A percentile compares a stretch with the other conserved stretches of the same genome.
These are phyloP conservation scores for Crithidia expoeki DNA, from an alignment of 208 protist species.

Conservation along the genomic window DNA sequence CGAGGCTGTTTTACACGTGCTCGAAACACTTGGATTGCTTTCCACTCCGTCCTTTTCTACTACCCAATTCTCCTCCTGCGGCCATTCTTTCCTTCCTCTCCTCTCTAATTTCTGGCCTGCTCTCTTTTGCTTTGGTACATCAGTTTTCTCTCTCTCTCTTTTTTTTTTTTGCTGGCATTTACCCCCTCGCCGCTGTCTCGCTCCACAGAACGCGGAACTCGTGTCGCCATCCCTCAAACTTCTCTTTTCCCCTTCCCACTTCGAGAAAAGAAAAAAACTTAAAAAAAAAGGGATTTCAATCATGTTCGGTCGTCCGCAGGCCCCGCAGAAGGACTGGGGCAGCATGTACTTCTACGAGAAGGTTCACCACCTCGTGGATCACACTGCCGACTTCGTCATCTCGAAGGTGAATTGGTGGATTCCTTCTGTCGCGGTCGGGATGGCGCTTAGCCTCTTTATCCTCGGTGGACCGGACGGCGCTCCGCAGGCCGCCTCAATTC, in stretches of 20 bases:
- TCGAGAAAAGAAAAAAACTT: not conserved
- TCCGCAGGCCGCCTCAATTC: slow-evolving; percentile 50
- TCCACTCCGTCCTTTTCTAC: too few species aligned
- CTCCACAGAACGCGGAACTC: not conserved
- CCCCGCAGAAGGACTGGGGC: slow-evolving; percentile 78
- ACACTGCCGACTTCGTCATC: slow-evolving; percentile 75
- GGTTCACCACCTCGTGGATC: slow-evolving; percentile 82
- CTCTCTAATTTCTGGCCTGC: slow-evolving; percentile 11
- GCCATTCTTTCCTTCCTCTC: slow-evolving; percentile 20
- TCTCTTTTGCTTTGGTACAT: slow-evolving; percentile 6
- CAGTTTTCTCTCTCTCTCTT: not conserved
- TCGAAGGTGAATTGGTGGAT: slow-evolving; percentile 87
- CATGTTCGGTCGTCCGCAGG: slow-evolving; percentile 75
- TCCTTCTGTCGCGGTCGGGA: slow-evolving; percentile 72
- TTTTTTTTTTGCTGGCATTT: not conserved
- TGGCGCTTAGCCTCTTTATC: slow-evolving; percentile 75
- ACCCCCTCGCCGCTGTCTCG: too few species aligned
- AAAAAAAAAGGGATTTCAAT: slow-evolving; percentile 9
- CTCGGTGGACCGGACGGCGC: slow-evolving; percentile 71
- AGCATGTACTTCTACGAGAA: slow-evolving; percentile 90
- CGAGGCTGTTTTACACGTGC: too few species aligned
- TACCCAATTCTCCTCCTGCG: too few species aligned
- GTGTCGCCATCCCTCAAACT: not conserved
- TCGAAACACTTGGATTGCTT: too few species aligned
- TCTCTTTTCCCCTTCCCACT: not conserved